phyloP scores from a whole-genome alignment of 805 yeast species.

The Nakazawaea pomicola region DNA sequence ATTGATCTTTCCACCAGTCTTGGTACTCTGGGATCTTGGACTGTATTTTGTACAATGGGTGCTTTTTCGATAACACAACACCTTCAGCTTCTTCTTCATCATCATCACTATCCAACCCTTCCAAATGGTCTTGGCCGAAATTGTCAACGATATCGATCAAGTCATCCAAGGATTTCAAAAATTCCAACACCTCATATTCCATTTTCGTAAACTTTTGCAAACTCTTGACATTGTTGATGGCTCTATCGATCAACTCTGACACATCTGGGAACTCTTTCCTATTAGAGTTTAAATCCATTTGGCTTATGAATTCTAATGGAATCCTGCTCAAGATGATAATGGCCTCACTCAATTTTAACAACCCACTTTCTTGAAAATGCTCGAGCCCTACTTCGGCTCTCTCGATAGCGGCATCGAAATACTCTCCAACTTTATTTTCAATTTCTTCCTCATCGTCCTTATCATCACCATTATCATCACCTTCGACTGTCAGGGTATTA shows the following conservation, averaged over 20 bases:
- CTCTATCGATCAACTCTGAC: constrained; percentile 37
- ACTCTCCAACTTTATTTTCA: constrained; percentile 38
- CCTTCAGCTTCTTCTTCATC: constrained; percentile 36
- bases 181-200: constrained; percentile 35
- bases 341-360: constrained; percentile 48
- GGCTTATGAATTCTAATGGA: constrained; percentile 52
- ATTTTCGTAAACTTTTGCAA: constrained; percentile 31
- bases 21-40: constrained; percentile 37
- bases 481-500: constrained; percentile 24
- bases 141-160: constrained; percentile 61
- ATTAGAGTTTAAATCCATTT: constrained; percentile 37
- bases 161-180: constrained; percentile 59
- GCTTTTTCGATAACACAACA: constrained; percentile 37
- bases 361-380: constrained; percentile 38
- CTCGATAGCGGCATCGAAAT: constrained; percentile 68
- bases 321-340: constrained; percentile 53
- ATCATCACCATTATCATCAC: too few relatives aligned
- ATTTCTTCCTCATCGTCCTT: constrained; percentile 19
- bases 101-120: constrained; percentile 55
- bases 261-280: constrained; percentile 31
- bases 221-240: constrained; percentile 39
- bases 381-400: constrained; percentile 57
- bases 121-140: constrained; percentile 56
- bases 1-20: constrained; percentile 51
- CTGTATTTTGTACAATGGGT: constrained; percentile 48